Evolutionary conservation across 495 filamentous ascomycete genomes (phyloP).

Genomic region (Hypoxylon trugodes): DNA sequence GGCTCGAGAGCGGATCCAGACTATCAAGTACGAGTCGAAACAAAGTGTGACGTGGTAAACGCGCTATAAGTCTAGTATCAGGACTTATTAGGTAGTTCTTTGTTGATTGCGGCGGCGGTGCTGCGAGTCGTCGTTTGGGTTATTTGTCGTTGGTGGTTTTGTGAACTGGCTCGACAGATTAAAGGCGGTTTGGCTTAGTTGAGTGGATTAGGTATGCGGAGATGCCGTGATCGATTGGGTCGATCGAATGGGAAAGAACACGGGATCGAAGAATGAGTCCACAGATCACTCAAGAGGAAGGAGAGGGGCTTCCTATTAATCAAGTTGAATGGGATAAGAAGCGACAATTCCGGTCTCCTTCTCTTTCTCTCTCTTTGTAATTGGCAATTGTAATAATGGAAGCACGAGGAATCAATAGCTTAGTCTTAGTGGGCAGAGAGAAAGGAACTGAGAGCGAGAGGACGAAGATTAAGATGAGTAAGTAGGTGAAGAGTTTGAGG

Average conservation of each 20-base stretch:
- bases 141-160: slow-evolving; percentile 46
- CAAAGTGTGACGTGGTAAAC: slow-evolving; percentile 54
- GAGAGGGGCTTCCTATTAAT: slow-evolving; percentile 42
- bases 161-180: slow-evolving; percentile 38
- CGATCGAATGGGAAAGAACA: slow-evolving; percentile 25
- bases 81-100: slow-evolving; percentile 36
- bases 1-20: slow-evolving; percentile 35
- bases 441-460: slow-evolving; percentile 46
- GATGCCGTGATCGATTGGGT: slow-evolving; percentile 36
- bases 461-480: slow-evolving; percentile 45
- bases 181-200: slow-evolving; percentile 29
- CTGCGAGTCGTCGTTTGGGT: slow-evolving; percentile 30
- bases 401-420: slow-evolving; percentile 39
- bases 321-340: slow-evolving; percentile 41
- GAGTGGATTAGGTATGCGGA: slow-evolving; percentile 34
- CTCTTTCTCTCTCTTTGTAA: slow-evolving; percentile 17
- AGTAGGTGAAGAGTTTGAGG: slow-evolving; percentile 38
- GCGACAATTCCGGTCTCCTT: slow-evolving; percentile 40
- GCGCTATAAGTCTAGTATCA: slow-evolving; percentile 53
- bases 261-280: slow-evolving; percentile 38
- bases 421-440: slow-evolving; percentile 26
- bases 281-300: slow-evolving; percentile 44
- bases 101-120: slow-evolving; percentile 33
- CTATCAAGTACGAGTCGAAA: slow-evolving; percentile 29
- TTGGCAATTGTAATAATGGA: slow-evolving; percentile 24